A percentile compares a stretch with the other conserved stretches of the same genome.
Evolutionary conservation across 495 filamentous ascomycete species (phyloP).

Genomic region (Tuber aestivum): DNA sequence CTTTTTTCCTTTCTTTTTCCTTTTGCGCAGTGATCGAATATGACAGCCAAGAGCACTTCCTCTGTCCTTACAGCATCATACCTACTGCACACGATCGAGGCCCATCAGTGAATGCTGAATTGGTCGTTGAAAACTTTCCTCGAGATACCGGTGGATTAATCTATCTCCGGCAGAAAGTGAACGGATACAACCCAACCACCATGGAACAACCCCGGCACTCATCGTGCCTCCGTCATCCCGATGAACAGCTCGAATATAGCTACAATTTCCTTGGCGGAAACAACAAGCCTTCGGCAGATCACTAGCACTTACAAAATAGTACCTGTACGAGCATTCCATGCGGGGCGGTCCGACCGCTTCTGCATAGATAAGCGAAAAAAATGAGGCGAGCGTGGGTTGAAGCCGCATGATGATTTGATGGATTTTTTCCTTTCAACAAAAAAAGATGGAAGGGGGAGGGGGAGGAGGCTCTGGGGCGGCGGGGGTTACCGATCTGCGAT

Average conservation of each 20-base stretch:
- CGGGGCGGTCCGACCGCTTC: neutral
- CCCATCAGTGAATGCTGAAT: neutral
- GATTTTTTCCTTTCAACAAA: neutral
- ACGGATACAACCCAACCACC: neutral
- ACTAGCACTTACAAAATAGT: neutral
- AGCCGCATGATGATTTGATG: slow-evolving; percentile 3
- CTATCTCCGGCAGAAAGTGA: neutral
- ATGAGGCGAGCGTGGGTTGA: neutral
- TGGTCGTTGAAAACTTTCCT: neutral
- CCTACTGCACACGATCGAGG: slow-evolving; percentile 1
- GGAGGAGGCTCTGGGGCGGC: neutral
- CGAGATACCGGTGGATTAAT: neutral
- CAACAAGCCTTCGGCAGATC: neutral
- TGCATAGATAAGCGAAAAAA: neutral
- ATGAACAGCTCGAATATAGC: neutral
- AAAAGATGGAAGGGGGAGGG: neutral
- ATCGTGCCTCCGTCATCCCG: neutral
- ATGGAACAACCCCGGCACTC: neutral
- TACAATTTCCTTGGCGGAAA: neutral
- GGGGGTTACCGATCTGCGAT: neutral
- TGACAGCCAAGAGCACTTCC: neutral
- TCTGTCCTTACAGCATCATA: neutral
- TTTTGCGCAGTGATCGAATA: neutral
- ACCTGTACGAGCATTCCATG: neutral
- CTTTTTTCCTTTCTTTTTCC: neutral